Evolutionary conservation across 2,329 filamentous ascomycete genomes (phyloP), one percentile per base, ranked within the genome.

Genomic region (Fusarium anthophilum): DNA sequence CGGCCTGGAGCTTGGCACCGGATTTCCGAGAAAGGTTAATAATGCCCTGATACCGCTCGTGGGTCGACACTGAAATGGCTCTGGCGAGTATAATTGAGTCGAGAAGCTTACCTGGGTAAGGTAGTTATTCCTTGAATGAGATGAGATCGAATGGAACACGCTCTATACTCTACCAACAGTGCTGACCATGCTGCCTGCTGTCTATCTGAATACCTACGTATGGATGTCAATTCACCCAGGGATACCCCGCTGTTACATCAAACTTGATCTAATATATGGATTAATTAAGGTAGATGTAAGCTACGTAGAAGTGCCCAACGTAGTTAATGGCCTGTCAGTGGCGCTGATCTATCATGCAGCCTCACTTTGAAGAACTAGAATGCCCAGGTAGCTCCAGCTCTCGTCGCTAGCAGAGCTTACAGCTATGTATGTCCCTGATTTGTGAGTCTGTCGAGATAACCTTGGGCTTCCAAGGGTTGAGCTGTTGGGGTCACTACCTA

Each of bases 21-120:
- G 65, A 63, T 62, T 58, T 39, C 68, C 55, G 48, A 63, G 73
- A 65, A 44, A 26, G 63, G 66, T 70, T 70, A 67, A 72, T 58
- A 67, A 70, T 58, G 50, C 66, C 66, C 66, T 57, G 55, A 64
- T 65, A 39, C 48, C 50, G 37, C 30, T 43, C 50, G 30, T 47
- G n/a, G 55, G 62, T 59, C 65, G 43, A 58, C 59, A 48, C 35
- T 48, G 37, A 50, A 41, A 44, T 26, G 50, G 58, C 61, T 67
- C 56, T 63, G 38, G 32, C 48, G 43, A 51, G 24, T 38, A 26
- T 28, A 41, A 60, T 35, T 15, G 30, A 38, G 17, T 28, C 26
- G n/a, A 37, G 58, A 55, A 50, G 30, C 58, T 53, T 17, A 14
- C 41, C 8, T 32, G 14, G 24, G 22, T 30, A 30, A 22, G 26